These are phyloP conservation scores for Marasmius oreades DNA, from an alignment of 1,284 basidiomycete species.

Conservation along the genomic window DNA sequence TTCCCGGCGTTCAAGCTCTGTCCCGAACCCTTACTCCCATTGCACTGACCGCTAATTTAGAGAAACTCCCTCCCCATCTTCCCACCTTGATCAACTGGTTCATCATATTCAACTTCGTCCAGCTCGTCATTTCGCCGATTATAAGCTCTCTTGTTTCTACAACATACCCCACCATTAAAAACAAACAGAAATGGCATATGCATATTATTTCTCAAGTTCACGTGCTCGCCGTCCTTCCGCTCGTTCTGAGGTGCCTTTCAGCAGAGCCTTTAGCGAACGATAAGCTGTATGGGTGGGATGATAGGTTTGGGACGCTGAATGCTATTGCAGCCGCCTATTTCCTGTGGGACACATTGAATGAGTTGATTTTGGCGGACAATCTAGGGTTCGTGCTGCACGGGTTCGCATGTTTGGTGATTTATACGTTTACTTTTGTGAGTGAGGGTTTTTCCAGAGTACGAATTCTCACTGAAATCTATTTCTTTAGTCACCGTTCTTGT, in stretches of 20 bases:
- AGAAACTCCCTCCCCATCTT: background rate
- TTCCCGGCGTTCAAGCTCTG: background rate
- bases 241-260: constrained; percentile 37
- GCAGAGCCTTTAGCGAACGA: constrained; percentile 36
- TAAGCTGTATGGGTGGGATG: constrained; percentile 46
- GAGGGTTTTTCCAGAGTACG: constrained; percentile 5
- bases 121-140: background rate
- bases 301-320: constrained; percentile 31
- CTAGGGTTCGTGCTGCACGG: background rate
- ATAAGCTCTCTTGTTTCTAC: background rate
- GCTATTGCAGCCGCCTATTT: constrained; percentile 33
- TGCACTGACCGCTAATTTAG: background rate
- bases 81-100: background rate
- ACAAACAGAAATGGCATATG: constrained; percentile 12
- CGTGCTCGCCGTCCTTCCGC: constrained; percentile 38
- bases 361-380: background rate
- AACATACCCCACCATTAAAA: background rate
- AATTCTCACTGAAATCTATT: constrained; percentile 13
- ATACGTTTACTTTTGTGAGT: constrained; percentile 10
- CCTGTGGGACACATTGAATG: background rate
- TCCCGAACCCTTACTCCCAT: background rate
- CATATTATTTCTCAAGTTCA: constrained; percentile 43
- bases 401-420: constrained; percentile 43
- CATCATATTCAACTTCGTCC: background rate
- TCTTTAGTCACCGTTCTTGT: constrained; percentile 66